Conservation (phyloP, 1,284 basidiomycete genomes). For the Leccinum huronense region DNA sequence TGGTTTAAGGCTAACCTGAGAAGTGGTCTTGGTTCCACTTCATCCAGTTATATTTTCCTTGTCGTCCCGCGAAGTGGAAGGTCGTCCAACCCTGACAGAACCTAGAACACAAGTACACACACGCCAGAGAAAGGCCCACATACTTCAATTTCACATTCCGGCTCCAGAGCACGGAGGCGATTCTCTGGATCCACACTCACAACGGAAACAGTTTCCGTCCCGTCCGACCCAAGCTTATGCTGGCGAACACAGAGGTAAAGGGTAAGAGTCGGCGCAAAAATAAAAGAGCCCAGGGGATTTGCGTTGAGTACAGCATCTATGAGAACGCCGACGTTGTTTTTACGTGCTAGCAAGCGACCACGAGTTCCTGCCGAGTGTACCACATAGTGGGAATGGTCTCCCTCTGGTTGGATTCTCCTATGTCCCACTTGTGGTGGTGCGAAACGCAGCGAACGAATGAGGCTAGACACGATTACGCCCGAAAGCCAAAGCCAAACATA, state of each 20-base stretch:
- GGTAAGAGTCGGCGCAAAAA: conserved; percentile 10
- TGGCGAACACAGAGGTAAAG: conserved; percentile 27
- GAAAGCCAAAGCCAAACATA: conserved; percentile 33
- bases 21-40: conserved; percentile 73
- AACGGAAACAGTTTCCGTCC: conserved; percentile 72
- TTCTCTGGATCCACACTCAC: conserved; percentile 72
- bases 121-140: conserved; percentile 10
- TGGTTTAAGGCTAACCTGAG: conserved; percentile 49
- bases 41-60: conserved; percentile 71
- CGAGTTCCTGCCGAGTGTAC: conserved; percentile 84
- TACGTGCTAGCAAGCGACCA: conserved; percentile 64
- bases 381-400: conserved; percentile 82
- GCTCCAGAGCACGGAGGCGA: conserved; percentile 57
- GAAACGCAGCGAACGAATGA: conserved; percentile 1
- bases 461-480: background rate
- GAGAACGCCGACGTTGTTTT: conserved; percentile 61
- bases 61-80: conserved; percentile 80
- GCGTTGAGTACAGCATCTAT: conserved; percentile 81
- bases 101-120: conserved; percentile 8
- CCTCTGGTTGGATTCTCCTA: conserved; percentile 92
- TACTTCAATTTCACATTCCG: conserved; percentile 71
- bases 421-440: conserved; percentile 68
- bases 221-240: conserved; percentile 86
- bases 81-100: conserved; percentile 74
- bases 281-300: conserved; percentile 22